Conservation (phyloP, 768 basidiomycete genomes). For the Kwoniella bestiolae region DNA sequence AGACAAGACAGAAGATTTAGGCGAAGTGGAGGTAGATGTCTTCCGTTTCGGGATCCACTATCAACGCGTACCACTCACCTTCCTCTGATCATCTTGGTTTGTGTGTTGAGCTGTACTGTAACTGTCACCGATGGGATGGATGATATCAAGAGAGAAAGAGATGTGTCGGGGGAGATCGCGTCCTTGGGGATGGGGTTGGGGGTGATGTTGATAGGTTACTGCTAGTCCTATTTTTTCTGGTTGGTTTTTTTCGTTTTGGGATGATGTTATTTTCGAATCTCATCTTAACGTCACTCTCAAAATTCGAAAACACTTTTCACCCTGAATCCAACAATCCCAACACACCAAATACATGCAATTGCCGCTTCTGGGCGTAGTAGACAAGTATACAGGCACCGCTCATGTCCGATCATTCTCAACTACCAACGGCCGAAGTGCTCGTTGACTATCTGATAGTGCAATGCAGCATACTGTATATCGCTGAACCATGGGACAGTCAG, state of each 20-base stretch:
- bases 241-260: not conserved
- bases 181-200: constrained; percentile 5
- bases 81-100: constrained; percentile 23
- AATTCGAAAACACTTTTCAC: constrained; percentile 7
- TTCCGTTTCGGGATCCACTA: not conserved
- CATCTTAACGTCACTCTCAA: not conserved
- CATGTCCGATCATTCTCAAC: constrained; percentile 13
- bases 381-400: constrained; percentile 9
- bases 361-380: not conserved
- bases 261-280: constrained; percentile 18
- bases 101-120: not conserved
- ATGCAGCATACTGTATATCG: too few species aligned
- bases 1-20: not conserved
- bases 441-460: too few species aligned
- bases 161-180: constrained; percentile 13
- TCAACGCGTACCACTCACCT: constrained; percentile 12
- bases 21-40: constrained; percentile 18
- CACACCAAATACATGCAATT: too few species aligned
- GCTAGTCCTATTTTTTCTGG: not conserved
- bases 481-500: too few species aligned
- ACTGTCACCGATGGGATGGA: not conserved
- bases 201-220: not conserved
- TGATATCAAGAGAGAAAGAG: not conserved
- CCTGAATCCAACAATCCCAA: constrained; percentile 6
- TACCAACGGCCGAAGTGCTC: constrained; percentile 2